Base-by-base conservation (phyloP, 2,329 filamentous ascomycete genomes). In the Paecilomyces niveus region DNA sequence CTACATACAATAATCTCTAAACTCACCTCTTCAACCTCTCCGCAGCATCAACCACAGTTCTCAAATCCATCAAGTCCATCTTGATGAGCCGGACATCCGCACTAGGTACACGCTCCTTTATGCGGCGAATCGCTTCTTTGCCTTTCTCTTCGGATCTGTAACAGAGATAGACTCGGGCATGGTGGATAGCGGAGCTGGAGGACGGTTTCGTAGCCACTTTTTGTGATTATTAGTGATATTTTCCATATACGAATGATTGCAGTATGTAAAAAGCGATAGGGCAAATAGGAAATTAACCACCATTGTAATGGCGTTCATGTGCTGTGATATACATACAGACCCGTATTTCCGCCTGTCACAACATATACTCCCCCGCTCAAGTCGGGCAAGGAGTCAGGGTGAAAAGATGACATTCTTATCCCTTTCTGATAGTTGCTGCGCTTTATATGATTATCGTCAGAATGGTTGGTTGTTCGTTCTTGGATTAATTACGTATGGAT, bases 331-430 rank as follows among this genome's bases (percentile, higher is more conserved):
- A 70, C 74, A 64, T 65, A 76, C 74, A 78, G 76, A 63, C 76
- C 77, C 18, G 75, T 70, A 58, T 77, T 79, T 0, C 75, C 75
- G 29, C 76, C 76, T 9, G 76, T 79, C 60, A 79, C 74, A 50
- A 79, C 67, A 58, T 70, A 78, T 11, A 78, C 71, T 64, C 73
- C 76, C 29, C 73, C 76, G 9, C 10, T 51, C 32, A 56, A 31
- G 24, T 56, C 24, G 1, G 54, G 39, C 21, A 56, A 5, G n/a
- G 7, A 50, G 9, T 51, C 26, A 4, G 39, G 54, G 4, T 50
- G 24, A 6, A 56, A 56, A 9, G 39, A 9, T 45, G 39, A n/a
- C 39, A 45, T 45, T 18, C 21, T 39, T 21, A 9, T 7, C n/a
- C 21, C 18, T 45, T 8, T 18, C 18, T 18, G 15, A 7, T 45